Percentiles rank a stretch among this genome's conserved stretches.
Evolutionary conservation across 202 grass and related monocot species (phyloP).

Genomic region (Dendrocalamus latiflorus): DNA sequence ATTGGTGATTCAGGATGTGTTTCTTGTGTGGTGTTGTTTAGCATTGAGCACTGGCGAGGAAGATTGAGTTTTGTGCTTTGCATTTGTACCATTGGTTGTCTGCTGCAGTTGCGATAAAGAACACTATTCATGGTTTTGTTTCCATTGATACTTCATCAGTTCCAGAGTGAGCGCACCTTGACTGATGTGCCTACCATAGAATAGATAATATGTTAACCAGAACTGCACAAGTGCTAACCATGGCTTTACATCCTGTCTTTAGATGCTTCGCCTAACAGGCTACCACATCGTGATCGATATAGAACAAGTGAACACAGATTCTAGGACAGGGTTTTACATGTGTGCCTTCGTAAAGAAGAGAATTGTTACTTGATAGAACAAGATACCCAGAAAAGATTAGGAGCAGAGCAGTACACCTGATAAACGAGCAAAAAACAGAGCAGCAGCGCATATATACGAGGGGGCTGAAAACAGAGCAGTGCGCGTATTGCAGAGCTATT

Average conservation of each 20-base stretch:
- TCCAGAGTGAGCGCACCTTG: background rate
- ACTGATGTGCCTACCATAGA: background rate
- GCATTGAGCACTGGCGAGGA: background rate
- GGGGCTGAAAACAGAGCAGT: background rate
- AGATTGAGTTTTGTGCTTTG: background rate
- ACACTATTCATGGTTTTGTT: background rate
- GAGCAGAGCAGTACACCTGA: background rate
- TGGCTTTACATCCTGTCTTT: background rate
- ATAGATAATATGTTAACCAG: background rate
- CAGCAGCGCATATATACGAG: too few relatives aligned
- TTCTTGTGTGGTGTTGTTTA: background rate
- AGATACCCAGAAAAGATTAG: background rate
- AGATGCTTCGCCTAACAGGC: background rate
- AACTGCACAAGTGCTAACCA: background rate
- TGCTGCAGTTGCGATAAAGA: background rate
- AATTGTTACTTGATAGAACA: background rate
- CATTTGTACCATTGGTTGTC: slow-evolving; percentile 8
- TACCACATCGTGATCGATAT: background rate
- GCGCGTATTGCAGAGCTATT: too few relatives aligned
- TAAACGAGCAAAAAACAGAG: too few relatives aligned
- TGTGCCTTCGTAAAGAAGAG: background rate
- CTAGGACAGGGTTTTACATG: too few relatives aligned
- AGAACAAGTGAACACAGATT: background rate
- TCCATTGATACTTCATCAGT: too few relatives aligned
- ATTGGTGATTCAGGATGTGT: background rate